Evolutionary conservation across 345 rosid species (phyloP).

Genomic region (Citrus unshiu): DNA sequence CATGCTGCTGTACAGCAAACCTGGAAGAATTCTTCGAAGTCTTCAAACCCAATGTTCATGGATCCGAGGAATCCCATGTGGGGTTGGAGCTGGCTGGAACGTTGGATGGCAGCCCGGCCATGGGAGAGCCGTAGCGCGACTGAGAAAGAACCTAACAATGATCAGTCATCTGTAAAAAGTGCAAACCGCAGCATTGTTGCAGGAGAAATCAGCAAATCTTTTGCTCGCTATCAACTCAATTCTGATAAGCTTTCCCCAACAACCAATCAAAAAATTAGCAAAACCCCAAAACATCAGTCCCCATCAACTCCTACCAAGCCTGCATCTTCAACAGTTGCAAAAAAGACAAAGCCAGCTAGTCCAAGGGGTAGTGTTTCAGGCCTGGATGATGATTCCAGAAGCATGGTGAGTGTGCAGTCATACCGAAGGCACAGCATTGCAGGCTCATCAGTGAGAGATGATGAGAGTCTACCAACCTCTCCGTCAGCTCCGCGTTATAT

Average conservation of each 20-base stretch:
- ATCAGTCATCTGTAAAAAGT: constrained; percentile 48
- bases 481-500: constrained; percentile 76
- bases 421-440: constrained; percentile 72
- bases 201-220: constrained; percentile 63
- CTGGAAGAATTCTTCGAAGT: constrained; percentile 69
- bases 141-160: constrained; percentile 60
- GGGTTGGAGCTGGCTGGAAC: constrained; percentile 99
- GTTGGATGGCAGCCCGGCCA: constrained; percentile 96
- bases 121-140: constrained; percentile 45
- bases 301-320: constrained; percentile 66
- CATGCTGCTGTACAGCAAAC: constrained; percentile 51
- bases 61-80: constrained; percentile 81
- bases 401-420: constrained; percentile 61
- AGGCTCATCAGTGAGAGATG: constrained; percentile 56
- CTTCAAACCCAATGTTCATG: constrained; percentile 67
- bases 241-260: constrained; percentile 57
- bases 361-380: constrained; percentile 38
- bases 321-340: constrained; percentile 33
- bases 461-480: constrained; percentile 70
- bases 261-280: constrained; percentile 54
- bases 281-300: constrained; percentile 39
- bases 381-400: constrained; percentile 68
- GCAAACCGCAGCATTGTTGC: constrained; percentile 35
- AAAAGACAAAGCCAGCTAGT: constrained; percentile 60
- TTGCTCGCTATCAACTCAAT: constrained; percentile 62